Evolutionary conservation across 129 eudicot species (phyloP), one percentile per base, ranked within the genome.

Genomic region (Flaveria brownii): DNA sequence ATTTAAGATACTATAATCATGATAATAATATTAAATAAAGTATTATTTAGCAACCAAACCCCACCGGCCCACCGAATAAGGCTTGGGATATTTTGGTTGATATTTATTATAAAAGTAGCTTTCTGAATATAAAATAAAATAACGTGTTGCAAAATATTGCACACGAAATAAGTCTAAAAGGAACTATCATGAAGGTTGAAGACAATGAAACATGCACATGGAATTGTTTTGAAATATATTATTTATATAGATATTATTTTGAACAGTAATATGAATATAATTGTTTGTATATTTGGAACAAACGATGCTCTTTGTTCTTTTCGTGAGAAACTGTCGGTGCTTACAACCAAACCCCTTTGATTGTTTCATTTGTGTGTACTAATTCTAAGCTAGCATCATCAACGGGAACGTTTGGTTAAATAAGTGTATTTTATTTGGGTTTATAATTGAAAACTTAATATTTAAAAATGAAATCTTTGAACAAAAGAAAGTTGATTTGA

Each of bases 161-260:
- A 36, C 41, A 30, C 5, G 36, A 30, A 30, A 30, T 30, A 2
- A 30, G 36, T 30, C 5, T 30, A 36, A 36, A 36, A 36, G 41
- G 41, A 36, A 36, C 7, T 5, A 36, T 36, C 41, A 36, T 36
- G 41, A 36, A 36, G 41, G 0, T 36, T 36, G 14, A 25, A 2
- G 14, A 66, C 5, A 13, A 36, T 39, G 30, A n/a, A 64, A n/a
- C 46, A 61, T 79, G 73, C 68, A 72, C 83, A 63, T 63, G 73
- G 57, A 52, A 17, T 25, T 63, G 60, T 64, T 72, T 52, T 64
- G 68, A n/a, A 8, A 41, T 50, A n/a, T 30, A 3, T 0, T 6
- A 13, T 59, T 0, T 22, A 61, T 3, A 2, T 16, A 63, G 5
- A 28, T 30, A 30, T 63, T 28, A 28, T 28, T 26, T 26, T 14